Evolutionary conservation across 352 stramenopile species (phyloP).

Genomic region (Phytophthora litchii): DNA sequence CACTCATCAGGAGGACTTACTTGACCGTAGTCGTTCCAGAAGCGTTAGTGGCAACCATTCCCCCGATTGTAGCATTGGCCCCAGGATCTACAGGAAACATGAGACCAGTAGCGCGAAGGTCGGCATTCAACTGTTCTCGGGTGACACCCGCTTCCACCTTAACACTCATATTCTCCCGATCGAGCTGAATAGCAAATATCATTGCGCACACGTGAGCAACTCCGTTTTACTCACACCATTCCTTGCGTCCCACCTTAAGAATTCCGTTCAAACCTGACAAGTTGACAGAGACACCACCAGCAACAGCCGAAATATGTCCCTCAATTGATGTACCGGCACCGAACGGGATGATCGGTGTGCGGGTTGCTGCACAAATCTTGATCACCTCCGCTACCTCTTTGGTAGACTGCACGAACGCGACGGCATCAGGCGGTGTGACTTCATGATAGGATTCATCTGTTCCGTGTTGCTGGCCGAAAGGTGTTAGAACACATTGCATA

Average conservation of each 20-base stretch:
- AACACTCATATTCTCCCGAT: conserved; percentile 79
- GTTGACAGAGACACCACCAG: conserved; percentile 90
- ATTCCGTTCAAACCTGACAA: conserved; percentile 77
- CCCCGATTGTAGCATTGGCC: conserved; percentile 94
- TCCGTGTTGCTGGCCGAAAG: conserved; percentile 65
- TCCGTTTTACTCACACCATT: not conserved
- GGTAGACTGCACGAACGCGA: conserved; percentile 82
- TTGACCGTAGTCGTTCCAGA: conserved; percentile 87
- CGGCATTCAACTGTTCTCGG: conserved; percentile 88
- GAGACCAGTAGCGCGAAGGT: conserved; percentile 82
- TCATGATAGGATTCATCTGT: conserved; percentile 91
- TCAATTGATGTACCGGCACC: conserved; percentile 92
- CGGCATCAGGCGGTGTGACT: conserved; percentile 75
- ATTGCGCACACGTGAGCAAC: not conserved
- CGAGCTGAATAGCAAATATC: conserved; percentile 13
- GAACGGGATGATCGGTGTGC: conserved; percentile 94
- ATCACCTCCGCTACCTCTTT: conserved; percentile 89
- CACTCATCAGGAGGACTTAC: conserved; percentile 40
- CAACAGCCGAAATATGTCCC: conserved; percentile 91
- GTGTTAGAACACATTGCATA: not conserved
- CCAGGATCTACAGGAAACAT: conserved; percentile 96
- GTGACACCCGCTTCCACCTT: conserved; percentile 93
- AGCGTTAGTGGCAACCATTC: conserved; percentile 91
- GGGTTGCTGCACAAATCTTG: conserved; percentile 74
- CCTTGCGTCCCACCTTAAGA: conserved; percentile 33